These are phyloP conservation scores for Ceratocystis destructans DNA, from an alignment of 2,329 filamentous ascomycete genomes.

Conservation along the genomic window DNA sequence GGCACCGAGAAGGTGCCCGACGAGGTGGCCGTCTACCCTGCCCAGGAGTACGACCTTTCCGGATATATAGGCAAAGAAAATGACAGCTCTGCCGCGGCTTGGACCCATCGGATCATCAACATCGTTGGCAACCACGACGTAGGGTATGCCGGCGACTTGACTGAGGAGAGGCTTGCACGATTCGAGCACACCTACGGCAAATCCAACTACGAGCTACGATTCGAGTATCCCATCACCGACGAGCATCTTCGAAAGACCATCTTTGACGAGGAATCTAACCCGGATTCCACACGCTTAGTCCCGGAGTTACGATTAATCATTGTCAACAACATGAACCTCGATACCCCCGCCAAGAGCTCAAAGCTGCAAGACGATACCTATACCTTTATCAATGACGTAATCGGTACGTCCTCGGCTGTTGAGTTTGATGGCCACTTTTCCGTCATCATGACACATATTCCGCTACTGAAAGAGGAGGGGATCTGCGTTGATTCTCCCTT, in stretches of 20 bases:
- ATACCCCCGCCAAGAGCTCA: slow-evolving; percentile 57
- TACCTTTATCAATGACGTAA: slow-evolving; percentile 57
- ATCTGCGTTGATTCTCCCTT: slow-evolving; percentile 73
- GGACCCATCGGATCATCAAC: slow-evolving; percentile 71
- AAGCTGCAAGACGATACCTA: slow-evolving; percentile 66
- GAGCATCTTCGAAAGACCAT: slow-evolving; percentile 30
- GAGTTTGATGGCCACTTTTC: slow-evolving; percentile 55
- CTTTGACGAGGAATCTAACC: slow-evolving; percentile 31
- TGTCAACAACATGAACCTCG: slow-evolving; percentile 87
- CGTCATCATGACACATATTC: slow-evolving; percentile 80
- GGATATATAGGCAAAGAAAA: slow-evolving; percentile 33
- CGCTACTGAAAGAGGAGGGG: slow-evolving; percentile 68
- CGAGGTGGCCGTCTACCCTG: slow-evolving; percentile 37
- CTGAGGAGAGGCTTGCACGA: slow-evolving; percentile 55
- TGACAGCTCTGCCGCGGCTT: slow-evolving; percentile 31
- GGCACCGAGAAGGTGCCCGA: slow-evolving; percentile 50
- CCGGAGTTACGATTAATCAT: slow-evolving; percentile 71
- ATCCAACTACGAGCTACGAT: slow-evolving; percentile 80
- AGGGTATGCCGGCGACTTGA: slow-evolving; percentile 87
- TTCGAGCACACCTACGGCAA: slow-evolving; percentile 80
- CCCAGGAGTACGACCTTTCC: slow-evolving; percentile 36
- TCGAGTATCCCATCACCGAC: slow-evolving; percentile 40
- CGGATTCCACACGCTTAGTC: slow-evolving; percentile 34
- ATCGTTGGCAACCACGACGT: slow-evolving; percentile 93
- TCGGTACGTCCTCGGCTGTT: slow-evolving; percentile 47